phyloP scores from a whole-genome alignment of 164 flowering plant species.

The grape (Vitis vinifera) region ASM3070453v1 NC_081816.1:23907501-23908000 shows the following conservation, averaged over 20 bases:
- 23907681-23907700: constrained; percentile 59
- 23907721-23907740: constrained; percentile 49
- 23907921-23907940: constrained; percentile 54
- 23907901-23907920: constrained; percentile 78
- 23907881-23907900: constrained; percentile 67
- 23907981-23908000: constrained; percentile 68
- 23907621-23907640: constrained; percentile 59
- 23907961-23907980: constrained; percentile 74
- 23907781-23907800: constrained; percentile 91
- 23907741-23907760: constrained; percentile 75
- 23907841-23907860: constrained; percentile 79
- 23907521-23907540: constrained; percentile 44
- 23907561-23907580: constrained; percentile 56
- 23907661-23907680: constrained; percentile 76
- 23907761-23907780: constrained; percentile 88
- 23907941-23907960: constrained; percentile 64
- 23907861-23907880: constrained; percentile 49
- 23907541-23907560: constrained; percentile 59
- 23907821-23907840: constrained; percentile 78
- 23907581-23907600: constrained; percentile 43
- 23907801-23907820: constrained; percentile 74
- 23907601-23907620: constrained; percentile 70
- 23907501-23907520: constrained; percentile 33
- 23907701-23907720: constrained; percentile 57
- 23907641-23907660: constrained; percentile 58